These are phyloP conservation scores for Penicillium frequentans DNA, from an alignment of 2,329 filamentous ascomycete species.

Conservation along the genomic window DNA sequence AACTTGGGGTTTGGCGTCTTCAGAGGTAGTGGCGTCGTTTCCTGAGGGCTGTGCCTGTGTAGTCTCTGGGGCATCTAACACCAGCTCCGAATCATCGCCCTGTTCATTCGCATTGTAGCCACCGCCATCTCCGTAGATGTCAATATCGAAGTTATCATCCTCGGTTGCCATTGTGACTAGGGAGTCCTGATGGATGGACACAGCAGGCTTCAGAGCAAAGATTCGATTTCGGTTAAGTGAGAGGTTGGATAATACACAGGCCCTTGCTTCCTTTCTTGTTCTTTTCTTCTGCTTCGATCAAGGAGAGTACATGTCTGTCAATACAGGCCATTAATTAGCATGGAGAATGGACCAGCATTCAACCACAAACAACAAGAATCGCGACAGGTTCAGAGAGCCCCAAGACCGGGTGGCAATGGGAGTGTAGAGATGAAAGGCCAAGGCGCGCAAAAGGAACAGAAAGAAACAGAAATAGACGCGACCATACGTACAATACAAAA, in stretches of 20 bases:
- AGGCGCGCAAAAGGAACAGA: constrained; percentile 1
- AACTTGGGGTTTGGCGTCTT: constrained; percentile 3
- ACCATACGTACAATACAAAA: constrained; percentile 44
- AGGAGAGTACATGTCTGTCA: constrained; percentile 47
- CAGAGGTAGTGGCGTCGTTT: not conserved
- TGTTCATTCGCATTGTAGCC: constrained; percentile 48
- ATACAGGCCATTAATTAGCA: constrained; percentile 41
- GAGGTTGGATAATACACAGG: constrained; percentile 38
- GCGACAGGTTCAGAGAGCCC: not conserved
- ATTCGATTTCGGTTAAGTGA: constrained; percentile 37
- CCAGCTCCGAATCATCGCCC: constrained; percentile 45
- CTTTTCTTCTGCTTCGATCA: constrained; percentile 30
- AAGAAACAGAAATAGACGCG: constrained; percentile 26
- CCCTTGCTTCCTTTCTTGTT: constrained; percentile 26
- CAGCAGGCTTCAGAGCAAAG: constrained; percentile 29
- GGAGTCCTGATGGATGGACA: constrained; percentile 13
- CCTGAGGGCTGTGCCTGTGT: not conserved
- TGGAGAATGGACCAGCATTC: constrained; percentile 19
- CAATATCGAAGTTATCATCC: constrained; percentile 70
- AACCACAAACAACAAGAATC: not conserved
- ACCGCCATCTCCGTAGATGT: constrained; percentile 65
- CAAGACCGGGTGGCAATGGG: not conserved
- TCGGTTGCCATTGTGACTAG: constrained; percentile 52
- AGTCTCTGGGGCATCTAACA: not conserved
- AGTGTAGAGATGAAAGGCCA: not conserved